phyloP scores from a whole-genome alignment of 352 stramenopile species.

The Phytopythium helicoides region DNA sequence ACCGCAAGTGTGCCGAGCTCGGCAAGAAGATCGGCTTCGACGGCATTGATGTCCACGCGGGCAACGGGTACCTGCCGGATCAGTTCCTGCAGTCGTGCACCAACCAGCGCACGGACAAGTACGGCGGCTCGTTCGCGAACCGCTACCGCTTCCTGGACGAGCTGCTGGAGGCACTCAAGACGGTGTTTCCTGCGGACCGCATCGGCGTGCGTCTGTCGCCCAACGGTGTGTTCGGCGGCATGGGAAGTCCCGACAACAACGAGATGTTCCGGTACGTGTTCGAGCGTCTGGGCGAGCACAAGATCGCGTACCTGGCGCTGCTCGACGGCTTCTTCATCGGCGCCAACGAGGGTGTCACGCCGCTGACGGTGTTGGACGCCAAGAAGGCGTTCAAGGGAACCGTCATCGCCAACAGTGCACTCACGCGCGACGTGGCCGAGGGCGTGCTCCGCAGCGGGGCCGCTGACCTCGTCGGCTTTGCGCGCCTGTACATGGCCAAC shows the following conservation, averaged over 20 bases:
- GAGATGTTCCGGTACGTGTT: constrained; percentile 31
- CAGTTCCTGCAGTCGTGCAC: constrained; percentile 72
- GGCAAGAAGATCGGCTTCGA: too few species aligned
- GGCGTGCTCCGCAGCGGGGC: constrained; percentile 25
- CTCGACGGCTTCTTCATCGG: constrained; percentile 32
- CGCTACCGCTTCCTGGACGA: constrained; percentile 65
- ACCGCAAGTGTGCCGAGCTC: too few species aligned
- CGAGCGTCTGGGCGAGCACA: constrained; percentile 25
- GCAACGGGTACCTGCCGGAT: constrained; percentile 91
- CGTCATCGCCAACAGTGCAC: constrained; percentile 32
- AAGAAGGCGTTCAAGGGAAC: constrained; percentile 29
- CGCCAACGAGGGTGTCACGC: constrained; percentile 21
- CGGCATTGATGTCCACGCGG: constrained; percentile 57
- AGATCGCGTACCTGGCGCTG: constrained; percentile 36
- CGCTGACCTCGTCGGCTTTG: constrained; percentile 29
- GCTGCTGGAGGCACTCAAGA: constrained; percentile 55
- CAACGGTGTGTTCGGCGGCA: constrained; percentile 27
- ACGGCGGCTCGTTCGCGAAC: constrained; percentile 85
- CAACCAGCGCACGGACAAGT: constrained; percentile 77
- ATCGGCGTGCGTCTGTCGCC: constrained; percentile 36
- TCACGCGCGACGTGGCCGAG: constrained; percentile 29
- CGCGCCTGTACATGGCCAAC: constrained; percentile 38
- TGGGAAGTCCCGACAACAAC: constrained; percentile 40
- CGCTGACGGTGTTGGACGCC: constrained; percentile 25
- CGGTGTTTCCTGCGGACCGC: constrained; percentile 18